Percentiles rank a stretch among this genome's conserved stretches.
Evolutionary conservation across 1,284 basidiomycete genomes (phyloP).

Genomic region (Leucoagaricus sp.): DNA sequence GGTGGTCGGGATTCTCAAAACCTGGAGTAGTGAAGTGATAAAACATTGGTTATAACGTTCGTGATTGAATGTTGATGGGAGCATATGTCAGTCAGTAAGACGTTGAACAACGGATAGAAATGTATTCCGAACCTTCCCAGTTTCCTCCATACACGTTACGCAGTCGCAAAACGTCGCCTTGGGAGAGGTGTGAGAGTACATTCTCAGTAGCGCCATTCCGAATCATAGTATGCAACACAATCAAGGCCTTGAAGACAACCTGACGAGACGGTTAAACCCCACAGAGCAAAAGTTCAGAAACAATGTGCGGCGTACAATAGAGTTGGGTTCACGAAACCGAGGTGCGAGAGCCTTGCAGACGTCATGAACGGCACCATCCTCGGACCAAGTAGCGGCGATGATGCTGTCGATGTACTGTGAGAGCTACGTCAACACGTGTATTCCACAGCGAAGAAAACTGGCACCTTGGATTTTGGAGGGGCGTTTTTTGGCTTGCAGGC

Average conservation of each 20-base stretch:
- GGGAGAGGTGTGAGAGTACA: constrained; percentile 81
- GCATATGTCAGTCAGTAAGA: background rate
- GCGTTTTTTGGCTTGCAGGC: constrained; percentile 95
- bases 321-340: constrained; percentile 88
- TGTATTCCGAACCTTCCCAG: constrained; percentile 69
- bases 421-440: background rate
- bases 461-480: constrained; percentile 89
- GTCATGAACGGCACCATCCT: constrained; percentile 90
- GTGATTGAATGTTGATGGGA: background rate
- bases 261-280: constrained; percentile 29
- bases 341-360: constrained; percentile 86
- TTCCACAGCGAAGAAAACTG: background rate
- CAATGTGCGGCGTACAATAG: constrained; percentile 58
- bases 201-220: constrained; percentile 93
- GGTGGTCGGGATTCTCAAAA: constrained; percentile 83
- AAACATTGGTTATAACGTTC: constrained; percentile 1
- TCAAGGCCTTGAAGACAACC: constrained; percentile 96
- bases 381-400: constrained; percentile 91
- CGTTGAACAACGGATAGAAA: background rate
- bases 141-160: constrained; percentile 75
- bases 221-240: constrained; percentile 95
- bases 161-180: constrained; percentile 77
- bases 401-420: constrained; percentile 84
- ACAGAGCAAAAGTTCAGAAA: background rate
- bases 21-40: constrained; percentile 47